Evolutionary conservation across 768 basidiomycete species (phyloP), one percentile per base, ranked within the genome.

Genomic region (Mycena leptocephala): DNA sequence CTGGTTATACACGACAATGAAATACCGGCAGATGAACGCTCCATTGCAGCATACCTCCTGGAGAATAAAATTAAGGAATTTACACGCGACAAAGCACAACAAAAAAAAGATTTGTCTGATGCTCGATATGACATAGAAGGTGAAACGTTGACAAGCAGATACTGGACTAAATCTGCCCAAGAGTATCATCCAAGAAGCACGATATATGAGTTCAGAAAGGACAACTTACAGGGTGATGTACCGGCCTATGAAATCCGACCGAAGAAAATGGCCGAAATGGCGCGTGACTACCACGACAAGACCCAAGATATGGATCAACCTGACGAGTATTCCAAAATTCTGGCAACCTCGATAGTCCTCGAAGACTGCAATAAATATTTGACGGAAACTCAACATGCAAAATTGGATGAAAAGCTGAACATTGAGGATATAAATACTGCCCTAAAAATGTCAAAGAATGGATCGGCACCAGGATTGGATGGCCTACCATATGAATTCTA

Each of bases 211-310:
- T 13, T 32, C 58, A 16, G 28, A 37, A 37, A 61, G 33, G n/a
- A 1, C 4, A 10, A 35, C 10, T 2, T 22, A 37, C 22, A 30
- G 20, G 22, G 58, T 61, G 5, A 61, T 61, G 58, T n/a, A 74
- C 14, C 46, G 11, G 24, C 35, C 16, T 71, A 61, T 18, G 43
- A 61, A 62, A 39, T 59, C 6, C 22, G 48, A 35, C 65, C 65
- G 10, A 51, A 35, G 33, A 35, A 53, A n/a, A 67, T 67, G 46
- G 65, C 46, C 20, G 46, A 67, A 37, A 66, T 66, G 46, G 66
- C 66, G 1, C 32, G 66, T 0, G 66, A 55, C n/a, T 55, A n/a
- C n/a, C n/a, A n/a, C n/a, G n/a, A n/a, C n/a, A n/a, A n/a, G n/a
- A n/a, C n/a, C n/a, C n/a, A n/a, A n/a, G n/a, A n/a, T n/a, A n/a